Percentiles rank a stretch among this genome's conserved stretches.
Evolutionary conservation across 352 stramenopile species (phyloP).

Genomic region (Globisporangium mamillatum): DNA sequence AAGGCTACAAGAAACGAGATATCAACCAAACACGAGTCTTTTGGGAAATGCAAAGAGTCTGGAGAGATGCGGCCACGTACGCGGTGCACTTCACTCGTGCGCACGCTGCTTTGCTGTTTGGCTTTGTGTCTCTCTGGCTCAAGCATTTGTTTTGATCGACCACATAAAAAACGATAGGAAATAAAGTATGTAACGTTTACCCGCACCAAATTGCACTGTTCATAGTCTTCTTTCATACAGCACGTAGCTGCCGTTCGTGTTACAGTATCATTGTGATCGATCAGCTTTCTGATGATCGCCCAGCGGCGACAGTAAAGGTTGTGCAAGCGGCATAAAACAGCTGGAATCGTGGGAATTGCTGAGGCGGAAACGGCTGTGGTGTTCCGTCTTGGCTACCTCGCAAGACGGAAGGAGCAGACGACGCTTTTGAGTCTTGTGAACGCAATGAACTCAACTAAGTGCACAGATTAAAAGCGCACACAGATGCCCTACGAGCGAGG

Average conservation of each 20-base stretch:
- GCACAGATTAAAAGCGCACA: too few species aligned
- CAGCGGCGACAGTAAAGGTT: too few species aligned
- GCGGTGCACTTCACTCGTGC: background rate
- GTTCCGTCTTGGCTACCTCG: too few species aligned
- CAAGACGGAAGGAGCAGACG: too few species aligned
- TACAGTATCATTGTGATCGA: background rate
- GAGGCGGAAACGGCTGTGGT: too few species aligned
- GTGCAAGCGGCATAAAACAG: too few species aligned
- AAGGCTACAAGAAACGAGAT: background rate
- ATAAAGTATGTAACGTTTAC: conserved; percentile 43
- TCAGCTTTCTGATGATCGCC: too few species aligned
- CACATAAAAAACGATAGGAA: conserved; percentile 19
- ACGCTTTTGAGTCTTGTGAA: too few species aligned
- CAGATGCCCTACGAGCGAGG: too few species aligned
- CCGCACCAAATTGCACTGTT: background rate
- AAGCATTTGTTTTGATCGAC: conserved; percentile 7
- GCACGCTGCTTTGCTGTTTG: background rate
- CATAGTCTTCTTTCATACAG: background rate
- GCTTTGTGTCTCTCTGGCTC: background rate
- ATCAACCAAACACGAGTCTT: conserved; percentile 6
- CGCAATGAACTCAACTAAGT: too few species aligned
- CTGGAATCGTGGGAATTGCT: too few species aligned
- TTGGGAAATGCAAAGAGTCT: background rate
- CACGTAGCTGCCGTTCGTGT: background rate
- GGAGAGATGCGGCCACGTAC: background rate